Base-by-base conservation (phyloP, 2,329 filamentous ascomycete genomes). In the Aspergillus sojae region DNA sequence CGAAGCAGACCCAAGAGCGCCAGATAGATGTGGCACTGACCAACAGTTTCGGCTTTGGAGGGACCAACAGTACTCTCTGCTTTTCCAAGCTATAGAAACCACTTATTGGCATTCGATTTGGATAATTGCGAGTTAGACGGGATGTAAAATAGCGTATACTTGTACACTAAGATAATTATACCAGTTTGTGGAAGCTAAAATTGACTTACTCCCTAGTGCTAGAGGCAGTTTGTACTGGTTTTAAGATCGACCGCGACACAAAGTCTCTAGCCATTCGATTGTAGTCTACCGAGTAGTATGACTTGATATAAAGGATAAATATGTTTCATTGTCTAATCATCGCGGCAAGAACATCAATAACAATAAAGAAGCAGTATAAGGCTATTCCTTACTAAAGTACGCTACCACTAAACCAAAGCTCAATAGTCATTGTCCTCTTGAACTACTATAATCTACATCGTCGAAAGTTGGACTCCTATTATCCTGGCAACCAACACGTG, bases 11-110 rank as follows among this genome's bases (percentile, higher is more conserved):
- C 0, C 94, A 97, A 77, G 78, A 90, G 58, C 89, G 87, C 68
- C 75, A 83, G 2, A 87, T 98, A 12, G 81, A 88, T 62, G 89
- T 94, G 26, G 92, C 91, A 5, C 72, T 99, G 62, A 95, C 92
- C 4, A 99, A 99, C 74, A 98, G 94, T 75, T 99, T 99, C 80
- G 95, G 95, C 0, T 99, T 99, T 80, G 95, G 95, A 12, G 95
- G 95, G 19, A 98, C 94, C 1, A 99, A 99, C 80, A 94, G 94
- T 48, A 93, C 89, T 60, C 81, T 99, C 43, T 93, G 93, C 58
- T 94, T 98, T 71, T 70, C 75, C 5, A 73, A 69, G 59, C 70
- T 58, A 46, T 5, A 23, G 10, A 32, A 32, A 19, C 19, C 28
- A 32, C 28, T 32, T 11, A 16, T 11, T 52, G 28, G 2, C 9